Conservation (phyloP, 495 filamentous ascomycete genomes). For the Penicillium chermesinum region DNA sequence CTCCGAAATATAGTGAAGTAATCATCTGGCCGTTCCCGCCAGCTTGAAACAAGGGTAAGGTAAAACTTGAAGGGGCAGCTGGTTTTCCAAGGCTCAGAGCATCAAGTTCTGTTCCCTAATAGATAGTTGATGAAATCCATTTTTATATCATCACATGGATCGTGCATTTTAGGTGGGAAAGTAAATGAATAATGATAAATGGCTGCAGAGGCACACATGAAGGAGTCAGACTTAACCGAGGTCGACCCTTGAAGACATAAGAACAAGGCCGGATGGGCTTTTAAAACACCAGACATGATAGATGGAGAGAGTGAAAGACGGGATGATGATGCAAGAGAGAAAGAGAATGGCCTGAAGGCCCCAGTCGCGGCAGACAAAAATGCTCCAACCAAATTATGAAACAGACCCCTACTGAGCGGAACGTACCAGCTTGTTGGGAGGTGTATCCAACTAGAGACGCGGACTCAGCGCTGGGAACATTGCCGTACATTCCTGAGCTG, state of each 20-base stretch:
- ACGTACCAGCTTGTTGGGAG: not conserved
- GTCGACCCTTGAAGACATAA: not conserved
- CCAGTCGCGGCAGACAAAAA: not conserved
- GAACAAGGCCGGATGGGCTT: not conserved
- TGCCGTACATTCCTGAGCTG: not conserved
- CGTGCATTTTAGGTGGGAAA: not conserved
- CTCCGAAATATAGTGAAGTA: too few relatives aligned
- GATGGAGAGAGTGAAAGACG: not conserved
- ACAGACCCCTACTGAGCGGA: not conserved
- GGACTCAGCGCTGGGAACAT: not conserved
- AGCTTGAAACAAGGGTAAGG: too few relatives aligned
- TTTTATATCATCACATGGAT: slow-evolving; percentile 2
- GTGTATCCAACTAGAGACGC: not conserved
- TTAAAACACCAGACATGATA: not conserved
- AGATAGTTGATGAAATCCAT: too few relatives aligned
- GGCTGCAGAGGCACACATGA: not conserved
- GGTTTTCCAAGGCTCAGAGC: too few relatives aligned
- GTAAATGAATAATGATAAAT: not conserved
- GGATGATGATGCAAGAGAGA: not conserved
- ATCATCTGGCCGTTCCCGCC: too few relatives aligned
- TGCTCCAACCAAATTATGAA: not conserved
- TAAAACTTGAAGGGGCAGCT: too few relatives aligned
- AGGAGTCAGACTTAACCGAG: not conserved
- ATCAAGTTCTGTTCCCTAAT: too few relatives aligned
- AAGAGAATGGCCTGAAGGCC: not conserved